A percentile compares a stretch with the other conserved stretches of the same genome.
These are phyloP conservation scores for Litsea cubeba DNA, from an alignment of 164 flowering plant species.

Conservation along the genomic window DNA sequence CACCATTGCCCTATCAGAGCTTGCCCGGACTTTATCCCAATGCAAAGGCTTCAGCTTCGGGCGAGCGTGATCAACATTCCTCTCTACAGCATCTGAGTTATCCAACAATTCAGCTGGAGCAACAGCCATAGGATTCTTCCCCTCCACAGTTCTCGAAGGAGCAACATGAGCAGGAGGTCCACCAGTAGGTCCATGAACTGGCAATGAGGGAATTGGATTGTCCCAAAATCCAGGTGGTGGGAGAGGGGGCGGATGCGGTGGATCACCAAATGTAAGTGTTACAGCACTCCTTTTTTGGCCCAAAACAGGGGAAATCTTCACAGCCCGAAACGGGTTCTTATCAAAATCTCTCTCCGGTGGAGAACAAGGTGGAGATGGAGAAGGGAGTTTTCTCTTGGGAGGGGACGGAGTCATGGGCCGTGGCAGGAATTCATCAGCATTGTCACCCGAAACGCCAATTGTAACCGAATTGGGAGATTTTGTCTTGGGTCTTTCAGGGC, in stretches of 20 bases:
- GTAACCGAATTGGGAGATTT: not conserved
- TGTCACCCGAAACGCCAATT: not conserved
- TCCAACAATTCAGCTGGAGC: conserved; percentile 38
- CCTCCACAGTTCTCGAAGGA: conserved; percentile 42
- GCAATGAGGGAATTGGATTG: conserved; percentile 16
- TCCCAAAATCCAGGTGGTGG: conserved; percentile 29
- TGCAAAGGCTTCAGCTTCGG: conserved; percentile 92
- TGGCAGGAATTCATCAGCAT: not conserved
- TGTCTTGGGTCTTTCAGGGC: not conserved
- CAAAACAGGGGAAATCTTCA: not conserved
- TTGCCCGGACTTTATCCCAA: conserved; percentile 97
- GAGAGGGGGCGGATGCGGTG: conserved; percentile 36
- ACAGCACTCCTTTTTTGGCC: not conserved
- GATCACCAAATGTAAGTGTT: conserved; percentile 20
- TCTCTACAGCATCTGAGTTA: conserved; percentile 24
- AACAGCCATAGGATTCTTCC: conserved; percentile 29
- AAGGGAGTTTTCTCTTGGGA: conserved; percentile 22
- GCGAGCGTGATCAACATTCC: conserved; percentile 41
- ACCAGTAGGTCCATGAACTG: conserved; percentile 19
- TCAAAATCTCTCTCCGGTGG: conserved; percentile 12
- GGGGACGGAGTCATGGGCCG: conserved; percentile 25
- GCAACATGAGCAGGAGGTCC: conserved; percentile 40
- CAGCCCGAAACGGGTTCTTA: not conserved
- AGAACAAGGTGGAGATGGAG: conserved; percentile 25
- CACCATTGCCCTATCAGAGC: conserved; percentile 93